Conservation (phyloP, 2,329 filamentous ascomycete species). For the Ceratocystis huliohia region DNA sequence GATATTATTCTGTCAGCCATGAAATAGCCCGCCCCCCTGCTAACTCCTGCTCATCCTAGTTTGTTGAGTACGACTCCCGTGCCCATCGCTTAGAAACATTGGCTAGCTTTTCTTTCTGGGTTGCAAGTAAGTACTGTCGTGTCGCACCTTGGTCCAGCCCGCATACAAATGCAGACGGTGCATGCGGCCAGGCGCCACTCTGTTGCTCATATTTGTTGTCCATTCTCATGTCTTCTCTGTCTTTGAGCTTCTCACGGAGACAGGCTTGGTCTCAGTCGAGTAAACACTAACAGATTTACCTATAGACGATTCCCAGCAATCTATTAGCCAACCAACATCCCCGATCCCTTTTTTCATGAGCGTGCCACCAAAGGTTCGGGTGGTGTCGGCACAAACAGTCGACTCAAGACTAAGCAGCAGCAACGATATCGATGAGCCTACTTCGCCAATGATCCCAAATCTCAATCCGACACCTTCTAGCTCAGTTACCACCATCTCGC, state of each 20-base stretch:
- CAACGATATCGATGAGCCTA: constrained; percentile 47
- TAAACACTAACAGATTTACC: not conserved
- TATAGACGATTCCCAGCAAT: constrained; percentile 32
- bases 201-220: not conserved
- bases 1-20: too few species aligned
- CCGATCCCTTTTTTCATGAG: constrained; percentile 60
- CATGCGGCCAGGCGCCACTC: not conserved
- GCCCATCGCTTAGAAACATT: constrained; percentile 80
- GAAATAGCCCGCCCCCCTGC: constrained; percentile 22
- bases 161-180: not conserved
- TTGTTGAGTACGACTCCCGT: constrained; percentile 92
- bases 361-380: constrained; percentile 62
- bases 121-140: constrained; percentile 50
- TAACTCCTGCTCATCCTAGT: constrained; percentile 36
- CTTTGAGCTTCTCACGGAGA: too few species aligned
- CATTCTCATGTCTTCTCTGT: too few species aligned
- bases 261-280: not conserved
- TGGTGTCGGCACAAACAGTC: constrained; percentile 77
- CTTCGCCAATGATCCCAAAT: constrained; percentile 37
- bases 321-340: constrained; percentile 47
- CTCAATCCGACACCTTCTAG: constrained; percentile 27
- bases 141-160: not conserved
- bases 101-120: constrained; percentile 90
- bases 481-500: constrained; percentile 23
- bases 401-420: constrained; percentile 67